Evolutionary conservation across 1,284 basidiomycete genomes (phyloP), one percentile per base, ranked within the genome.

Genomic region (Trichosporon ovoides): DNA sequence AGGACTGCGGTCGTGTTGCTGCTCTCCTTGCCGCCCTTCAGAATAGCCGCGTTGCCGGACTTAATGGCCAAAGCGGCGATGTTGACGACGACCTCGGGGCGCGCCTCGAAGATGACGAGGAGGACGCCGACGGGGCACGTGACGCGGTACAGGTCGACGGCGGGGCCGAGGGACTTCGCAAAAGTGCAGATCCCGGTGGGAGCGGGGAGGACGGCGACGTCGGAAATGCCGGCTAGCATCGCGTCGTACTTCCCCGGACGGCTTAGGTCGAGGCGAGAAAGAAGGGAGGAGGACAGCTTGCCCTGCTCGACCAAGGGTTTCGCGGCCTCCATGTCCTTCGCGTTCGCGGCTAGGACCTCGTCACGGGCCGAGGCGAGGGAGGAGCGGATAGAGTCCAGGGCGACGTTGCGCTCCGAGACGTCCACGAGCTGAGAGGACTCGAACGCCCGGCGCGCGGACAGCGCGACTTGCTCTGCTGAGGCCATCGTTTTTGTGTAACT

Each of bases 71-170:
- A 80, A 0, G 91, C 84, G 7, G 96, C 91, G 67, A 99, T 98
- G 75, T 98, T 98, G 43, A 98, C 89, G 31, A 98, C 91, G 6
- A 99, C 96, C 75, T 99, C 96, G 1, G 96, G 96, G 35, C 96
- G 83, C 3, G 95, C 91, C 78, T 99, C 96, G 66, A 99, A 99
- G 65, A 99, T 97, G 65, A 98, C 91, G 51, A 98, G 82, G 22
- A 98, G 81, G 0, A 97, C 94, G 18, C 96, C 96, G 63, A 99
- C 96, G 0, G 96, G 94, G 74, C 95, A 98, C 0, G 94, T 91
- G 1, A 98, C 87, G 37, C 92, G 85, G 78, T 96, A 94, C 13
- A 98, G 82, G 68, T 97, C 89, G 14, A 98, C 80, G 0, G 80
- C 83, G 37, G 92, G 88, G 65, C 95, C 93, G 28, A 98, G 80